A percentile compares a stretch with the other conserved stretches of the same genome.
Evolutionary conservation across 2,329 filamentous ascomycete genomes (phyloP).

Genomic region (Epichloe sp.): DNA sequence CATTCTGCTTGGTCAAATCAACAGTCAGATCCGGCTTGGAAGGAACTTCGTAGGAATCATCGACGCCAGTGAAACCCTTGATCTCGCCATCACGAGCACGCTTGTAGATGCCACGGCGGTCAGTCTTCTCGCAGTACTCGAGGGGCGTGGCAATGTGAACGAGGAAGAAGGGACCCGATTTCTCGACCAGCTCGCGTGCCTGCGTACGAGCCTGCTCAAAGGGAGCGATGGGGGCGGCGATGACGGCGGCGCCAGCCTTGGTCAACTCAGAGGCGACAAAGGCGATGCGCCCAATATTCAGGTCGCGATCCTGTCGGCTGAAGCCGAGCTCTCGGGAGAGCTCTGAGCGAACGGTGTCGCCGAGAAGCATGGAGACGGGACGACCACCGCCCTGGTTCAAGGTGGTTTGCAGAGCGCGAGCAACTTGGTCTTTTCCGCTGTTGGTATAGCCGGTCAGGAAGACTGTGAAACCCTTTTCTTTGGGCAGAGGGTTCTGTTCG

Average conservation of each 20-base stretch:
- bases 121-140: slow-evolving; percentile 87
- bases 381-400: slow-evolving; percentile 97
- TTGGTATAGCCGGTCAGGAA: slow-evolving; percentile 97
- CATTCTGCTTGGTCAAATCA: slow-evolving; percentile 72
- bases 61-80: slow-evolving; percentile 95
- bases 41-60: slow-evolving; percentile 89
- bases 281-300: slow-evolving; percentile 89
- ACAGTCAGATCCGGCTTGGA: slow-evolving; percentile 72
- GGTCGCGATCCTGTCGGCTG: slow-evolving; percentile 80
- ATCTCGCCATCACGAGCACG: slow-evolving; percentile 79
- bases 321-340: slow-evolving; percentile 93
- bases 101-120: slow-evolving; percentile 81
- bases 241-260: slow-evolving; percentile 83
- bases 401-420: slow-evolving; percentile 87
- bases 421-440: slow-evolving; percentile 93
- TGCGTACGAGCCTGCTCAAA: slow-evolving; percentile 67
- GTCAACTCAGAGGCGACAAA: slow-evolving; percentile 95
- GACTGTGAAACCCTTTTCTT: slow-evolving; percentile 90
- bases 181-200: slow-evolving; percentile 75
- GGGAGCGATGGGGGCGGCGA: slow-evolving; percentile 90
- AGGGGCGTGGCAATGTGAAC: slow-evolving; percentile 89
- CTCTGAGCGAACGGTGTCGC: slow-evolving; percentile 88
- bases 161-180: slow-evolving; percentile 84
- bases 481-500: slow-evolving; percentile 87
- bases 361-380: slow-evolving; percentile 84